Percentiles rank a stretch among this genome's conserved stretches.
phyloP scores from a whole-genome alignment of 2,329 filamentous ascomycete species.

The Verticillium isaacii region DNA sequence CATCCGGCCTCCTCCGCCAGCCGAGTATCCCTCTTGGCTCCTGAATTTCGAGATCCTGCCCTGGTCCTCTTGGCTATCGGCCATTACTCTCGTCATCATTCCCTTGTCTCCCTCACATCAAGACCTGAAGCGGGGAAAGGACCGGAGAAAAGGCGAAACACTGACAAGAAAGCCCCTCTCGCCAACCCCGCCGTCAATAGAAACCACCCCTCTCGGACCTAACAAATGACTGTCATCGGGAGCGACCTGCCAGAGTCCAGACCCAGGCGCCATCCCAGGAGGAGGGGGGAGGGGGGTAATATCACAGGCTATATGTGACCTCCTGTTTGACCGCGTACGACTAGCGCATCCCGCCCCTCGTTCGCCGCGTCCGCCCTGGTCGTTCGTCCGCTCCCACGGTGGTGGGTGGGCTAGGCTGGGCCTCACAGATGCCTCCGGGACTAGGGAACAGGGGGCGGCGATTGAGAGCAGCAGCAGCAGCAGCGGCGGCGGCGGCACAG shows the following conservation, averaged over 20 bases:
- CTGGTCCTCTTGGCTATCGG: background rate
- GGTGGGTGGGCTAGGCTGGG: background rate
- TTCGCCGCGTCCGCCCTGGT: background rate
- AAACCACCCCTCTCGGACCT: no score
- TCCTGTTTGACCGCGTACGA: background rate
- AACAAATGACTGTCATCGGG: no score
- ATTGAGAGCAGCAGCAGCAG: background rate
- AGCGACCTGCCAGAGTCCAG: no score
- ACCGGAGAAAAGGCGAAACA: no score
- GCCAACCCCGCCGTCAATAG: no score
- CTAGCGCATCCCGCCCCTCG: background rate
- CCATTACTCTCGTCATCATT: background rate
- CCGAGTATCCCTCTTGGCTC: background rate
- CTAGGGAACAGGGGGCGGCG: no score
- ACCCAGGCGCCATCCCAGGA: no score
- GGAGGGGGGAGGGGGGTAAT: no score
- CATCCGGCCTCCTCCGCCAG: background rate
- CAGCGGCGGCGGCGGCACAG: background rate
- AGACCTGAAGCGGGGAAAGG: no score
- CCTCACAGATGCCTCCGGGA: no score
- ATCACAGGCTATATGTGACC: background rate
- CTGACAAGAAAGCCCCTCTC: background rate
- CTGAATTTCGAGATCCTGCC: background rate
- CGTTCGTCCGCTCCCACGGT: background rate
- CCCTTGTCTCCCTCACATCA: background rate